Conservation (phyloP, 1,139 yeast genomes). For the Candida glucosophila region DNA sequence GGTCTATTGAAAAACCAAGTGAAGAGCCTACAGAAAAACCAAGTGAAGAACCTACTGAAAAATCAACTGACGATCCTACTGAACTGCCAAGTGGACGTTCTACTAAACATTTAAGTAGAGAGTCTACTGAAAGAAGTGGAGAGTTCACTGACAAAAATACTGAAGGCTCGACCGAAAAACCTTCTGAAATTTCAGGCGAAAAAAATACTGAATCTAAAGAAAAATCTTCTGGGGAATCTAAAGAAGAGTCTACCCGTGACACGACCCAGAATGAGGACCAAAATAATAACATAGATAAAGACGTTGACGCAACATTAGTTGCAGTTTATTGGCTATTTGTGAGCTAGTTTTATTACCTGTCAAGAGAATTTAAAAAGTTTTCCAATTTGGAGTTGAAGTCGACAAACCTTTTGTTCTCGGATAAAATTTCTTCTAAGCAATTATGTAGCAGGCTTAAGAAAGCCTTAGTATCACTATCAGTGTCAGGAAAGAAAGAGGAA, state of each 20-base stretch:
- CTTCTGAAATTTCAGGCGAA: not conserved
- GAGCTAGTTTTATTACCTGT: constrained; percentile 12
- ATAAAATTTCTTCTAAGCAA: too few species aligned
- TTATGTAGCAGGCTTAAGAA: constrained; percentile 12
- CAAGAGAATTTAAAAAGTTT: too few species aligned
- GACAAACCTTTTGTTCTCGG: too few species aligned
- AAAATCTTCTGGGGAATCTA: not conserved
- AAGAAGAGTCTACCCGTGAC: not conserved
- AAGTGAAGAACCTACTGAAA: not conserved
- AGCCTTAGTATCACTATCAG: constrained; percentile 16
- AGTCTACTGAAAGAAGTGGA: not conserved
- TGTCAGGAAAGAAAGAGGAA: constrained; percentile 16
- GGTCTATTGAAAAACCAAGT: too few species aligned
- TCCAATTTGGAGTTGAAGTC: too few species aligned
- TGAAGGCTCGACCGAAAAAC: not conserved
- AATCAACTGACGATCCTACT: not conserved
- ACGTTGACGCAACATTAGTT: constrained; percentile 9
- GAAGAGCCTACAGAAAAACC: not conserved
- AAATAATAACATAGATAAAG: too few species aligned
- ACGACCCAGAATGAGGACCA: constrained; percentile 1
- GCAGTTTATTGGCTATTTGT: constrained; percentile 25
- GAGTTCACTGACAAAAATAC: too few species aligned
- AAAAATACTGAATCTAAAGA: too few species aligned
- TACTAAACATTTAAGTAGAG: not conserved
- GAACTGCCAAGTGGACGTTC: not conserved